Base-by-base conservation (phyloP, 805 yeast genomes). In the Priceomyces castillae region DNA sequence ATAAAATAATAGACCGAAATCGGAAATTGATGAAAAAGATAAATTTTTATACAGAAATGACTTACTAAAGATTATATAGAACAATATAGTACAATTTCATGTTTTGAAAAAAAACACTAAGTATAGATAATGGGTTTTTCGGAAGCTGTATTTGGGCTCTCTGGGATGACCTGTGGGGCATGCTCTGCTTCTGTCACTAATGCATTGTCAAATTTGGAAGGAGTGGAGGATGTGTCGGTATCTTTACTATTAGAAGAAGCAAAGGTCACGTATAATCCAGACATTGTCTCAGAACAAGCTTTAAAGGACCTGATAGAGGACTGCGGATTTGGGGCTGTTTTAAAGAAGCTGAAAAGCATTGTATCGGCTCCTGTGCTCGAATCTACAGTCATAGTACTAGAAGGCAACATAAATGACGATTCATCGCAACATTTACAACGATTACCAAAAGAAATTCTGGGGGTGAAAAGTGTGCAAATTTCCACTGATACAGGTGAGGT, bases 401-500 rank as follows among this genome's bases (percentile, higher is more conserved):
- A 7, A 19, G 14, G 22, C 15, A 25, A 18, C 3, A 22, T 19
- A 4, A 22, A 12, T 19, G 25, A 19, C 11, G 25, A 35, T 3
- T n/a, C 16, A 16, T 19, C 25, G 22, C 14, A 19, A 10, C 28
- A 18, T 16, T 4, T 22, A 12, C 25, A 16, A 12, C 14, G 18
- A 22, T 14, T 19, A 15, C 12, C 82, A 1, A 61, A 65, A n/a
- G 81, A 79, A 1, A 52, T 86, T 16, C 60, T 67, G 40, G 55
- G 57, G 0, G 42, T 80, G 6, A 64, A 66, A 1, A 86, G 84
- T 0, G 84, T 87, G 1, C 52, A 62, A 2, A 87, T 74, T 1
- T 84, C 96, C 3, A 69, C 87, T 19, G 65, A 86, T 4, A 87
- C 95, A 0, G 90, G 85, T 49, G 77, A 78, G 34, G 96, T 89